A percentile compares a stretch with the other conserved stretches of the same genome.
phyloP scores from a whole-genome alignment of 495 filamentous ascomycete species.

The Cercophora newfieldiana region DNA sequence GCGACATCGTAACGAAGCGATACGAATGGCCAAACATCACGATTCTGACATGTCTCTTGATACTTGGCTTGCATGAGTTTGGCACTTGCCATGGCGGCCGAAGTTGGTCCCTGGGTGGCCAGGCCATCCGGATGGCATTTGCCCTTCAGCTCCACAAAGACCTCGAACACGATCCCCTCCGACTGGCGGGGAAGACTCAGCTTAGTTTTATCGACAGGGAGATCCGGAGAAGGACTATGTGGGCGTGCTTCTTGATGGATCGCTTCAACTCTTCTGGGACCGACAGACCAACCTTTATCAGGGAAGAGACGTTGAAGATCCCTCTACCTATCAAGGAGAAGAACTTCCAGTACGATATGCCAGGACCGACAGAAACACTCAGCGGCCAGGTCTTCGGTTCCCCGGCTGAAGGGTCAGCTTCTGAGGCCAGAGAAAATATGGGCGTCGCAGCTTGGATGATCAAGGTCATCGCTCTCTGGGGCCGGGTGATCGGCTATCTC shows the following conservation, averaged over 20 bases:
- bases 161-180: conserved; percentile 79
- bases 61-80: conserved; percentile 92
- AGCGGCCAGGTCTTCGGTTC: conserved; percentile 71
- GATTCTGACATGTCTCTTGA: conserved; percentile 81
- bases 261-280: conserved; percentile 95
- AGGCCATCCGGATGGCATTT: conserved; percentile 95
- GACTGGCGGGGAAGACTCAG: conserved; percentile 63
- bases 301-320: conserved; percentile 83
- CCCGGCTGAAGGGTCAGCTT: conserved; percentile 58
- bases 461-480: conserved; percentile 83
- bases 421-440: conserved; percentile 80
- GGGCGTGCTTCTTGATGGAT: conserved; percentile 97
- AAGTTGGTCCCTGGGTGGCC: conserved; percentile 93
- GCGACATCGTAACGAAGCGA: conserved; percentile 77
- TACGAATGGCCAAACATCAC: conserved; percentile 97
- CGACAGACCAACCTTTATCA: conserved; percentile 87
- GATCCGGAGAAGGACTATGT: conserved; percentile 92
- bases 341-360: conserved; percentile 87
- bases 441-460: conserved; percentile 92
- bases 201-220: conserved; percentile 91
- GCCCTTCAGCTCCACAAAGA: conserved; percentile 93
- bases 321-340: conserved; percentile 89
- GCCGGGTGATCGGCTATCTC: conserved; percentile 82
- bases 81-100: conserved; percentile 95
- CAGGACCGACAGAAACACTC: conserved; percentile 82